phyloP scores from a whole-genome alignment of 2,329 filamentous ascomycete genomes.

The Boeremia lycopersici region DNA sequence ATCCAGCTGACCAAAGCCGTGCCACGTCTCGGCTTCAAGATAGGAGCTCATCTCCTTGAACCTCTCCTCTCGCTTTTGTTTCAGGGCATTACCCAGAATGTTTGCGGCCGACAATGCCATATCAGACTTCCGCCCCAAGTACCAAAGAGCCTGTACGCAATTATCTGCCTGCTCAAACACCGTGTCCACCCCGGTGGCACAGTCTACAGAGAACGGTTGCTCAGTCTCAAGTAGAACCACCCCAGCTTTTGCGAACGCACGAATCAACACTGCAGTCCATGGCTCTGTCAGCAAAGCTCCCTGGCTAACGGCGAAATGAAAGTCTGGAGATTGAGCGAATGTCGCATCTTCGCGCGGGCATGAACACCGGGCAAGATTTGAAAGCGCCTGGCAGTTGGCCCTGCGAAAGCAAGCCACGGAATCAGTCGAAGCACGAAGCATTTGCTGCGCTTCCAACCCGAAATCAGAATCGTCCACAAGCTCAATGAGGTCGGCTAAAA shows the following conservation, averaged over 20 bases:
- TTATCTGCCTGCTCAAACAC: slow-evolving; percentile 51
- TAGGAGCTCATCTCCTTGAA: slow-evolving; percentile 33
- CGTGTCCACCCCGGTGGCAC: slow-evolving; percentile 22
- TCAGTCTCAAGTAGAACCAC: slow-evolving; percentile 49
- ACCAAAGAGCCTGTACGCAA: slow-evolving; percentile 61
- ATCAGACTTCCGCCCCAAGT: slow-evolving; percentile 62
- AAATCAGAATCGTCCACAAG: slow-evolving; percentile 53
- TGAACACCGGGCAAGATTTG: slow-evolving; percentile 57
- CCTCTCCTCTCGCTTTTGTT: slow-evolving; percentile 32
- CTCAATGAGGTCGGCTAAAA: slow-evolving; percentile 62
- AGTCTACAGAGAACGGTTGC: slow-evolving; percentile 1
- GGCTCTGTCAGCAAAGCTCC: slow-evolving; percentile 65
- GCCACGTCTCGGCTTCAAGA: slow-evolving; percentile 35
- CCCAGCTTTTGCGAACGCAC: slow-evolving; percentile 59
- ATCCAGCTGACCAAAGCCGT: slow-evolving; percentile 28
- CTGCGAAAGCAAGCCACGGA: slow-evolving; percentile 52
- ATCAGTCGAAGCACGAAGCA: slow-evolving; percentile 31
- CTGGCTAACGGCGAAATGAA: slow-evolving; percentile 61
- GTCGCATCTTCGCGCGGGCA: slow-evolving; percentile 41
- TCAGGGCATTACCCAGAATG: slow-evolving; percentile 45
- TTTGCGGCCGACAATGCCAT: slow-evolving; percentile 53
- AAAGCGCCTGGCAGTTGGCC: slow-evolving; percentile 54
- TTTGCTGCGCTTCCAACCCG: slow-evolving; percentile 29
- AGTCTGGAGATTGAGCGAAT: slow-evolving; percentile 48
- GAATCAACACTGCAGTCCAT: slow-evolving; percentile 63